These are phyloP conservation scores for Grigorovia jiainica DNA, from an alignment of 805 yeast genomes.

Conservation along the genomic window DNA sequence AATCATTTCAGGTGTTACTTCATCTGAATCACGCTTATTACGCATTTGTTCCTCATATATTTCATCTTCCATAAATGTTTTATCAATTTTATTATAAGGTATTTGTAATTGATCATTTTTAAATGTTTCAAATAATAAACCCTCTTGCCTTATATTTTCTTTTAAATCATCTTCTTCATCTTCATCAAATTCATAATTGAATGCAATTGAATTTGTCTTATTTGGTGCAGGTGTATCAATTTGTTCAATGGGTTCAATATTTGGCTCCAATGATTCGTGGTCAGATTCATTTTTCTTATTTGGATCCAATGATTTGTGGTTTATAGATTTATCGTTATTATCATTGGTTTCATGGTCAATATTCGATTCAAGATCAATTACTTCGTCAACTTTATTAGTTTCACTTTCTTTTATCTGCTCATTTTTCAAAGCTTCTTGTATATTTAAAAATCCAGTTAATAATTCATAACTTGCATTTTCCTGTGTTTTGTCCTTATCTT, in stretches of 20 bases:
- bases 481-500: neutral
- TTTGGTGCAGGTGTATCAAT: neutral
- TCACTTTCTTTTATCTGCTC: slow-evolving; percentile 3
- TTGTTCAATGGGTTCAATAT: neutral
- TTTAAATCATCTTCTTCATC: slow-evolving; percentile 66
- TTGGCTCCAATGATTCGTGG: neutral
- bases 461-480: slow-evolving; percentile 10
- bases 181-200: slow-evolving; percentile 63
- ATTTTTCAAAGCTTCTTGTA: slow-evolving; percentile 5
- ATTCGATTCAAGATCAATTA: neutral
- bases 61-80: slow-evolving; percentile 31
- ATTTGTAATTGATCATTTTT: slow-evolving; percentile 31
- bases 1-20: slow-evolving; percentile 78
- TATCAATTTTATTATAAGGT: slow-evolving; percentile 12
- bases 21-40: slow-evolving; percentile 82
- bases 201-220: slow-evolving; percentile 10
- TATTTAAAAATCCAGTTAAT: slow-evolving; percentile 13
- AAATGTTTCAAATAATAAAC: slow-evolving; percentile 60
- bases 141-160: slow-evolving; percentile 59
- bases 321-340: neutral
- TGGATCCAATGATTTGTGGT: neutral
- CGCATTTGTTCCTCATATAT: slow-evolving; percentile 54
- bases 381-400: neutral
- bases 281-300: neutral
- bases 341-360: neutral